Conservation (phyloP, 2,329 filamentous ascomycete genomes). For the Xylaria sp. region DNA sequence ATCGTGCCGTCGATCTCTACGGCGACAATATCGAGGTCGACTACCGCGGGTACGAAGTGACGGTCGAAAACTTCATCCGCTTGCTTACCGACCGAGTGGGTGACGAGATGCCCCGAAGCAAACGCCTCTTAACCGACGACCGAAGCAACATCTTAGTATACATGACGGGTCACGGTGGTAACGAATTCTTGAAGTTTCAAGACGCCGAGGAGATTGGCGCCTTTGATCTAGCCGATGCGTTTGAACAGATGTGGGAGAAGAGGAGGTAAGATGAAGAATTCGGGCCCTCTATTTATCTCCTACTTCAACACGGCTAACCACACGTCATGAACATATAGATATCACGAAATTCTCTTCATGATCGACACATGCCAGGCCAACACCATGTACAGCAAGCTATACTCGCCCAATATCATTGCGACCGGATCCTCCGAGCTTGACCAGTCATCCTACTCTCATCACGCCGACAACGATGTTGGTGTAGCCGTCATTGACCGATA, state of each 20-base stretch:
- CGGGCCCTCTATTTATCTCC: neutral
- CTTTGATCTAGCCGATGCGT: constrained; percentile 95
- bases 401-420: constrained; percentile 97
- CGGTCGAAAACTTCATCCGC: constrained; percentile 98
- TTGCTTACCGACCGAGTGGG: constrained; percentile 93
- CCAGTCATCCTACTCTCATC: constrained; percentile 96
- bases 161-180: constrained; percentile 98
- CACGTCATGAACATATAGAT: constrained; percentile 60
- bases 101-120: constrained; percentile 93
- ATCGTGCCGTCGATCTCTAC: constrained; percentile 94
- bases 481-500: constrained; percentile 98
- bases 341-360: constrained; percentile 99
- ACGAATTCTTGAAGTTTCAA: constrained; percentile 98
- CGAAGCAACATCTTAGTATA: constrained; percentile 97
- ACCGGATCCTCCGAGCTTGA: constrained; percentile 97
- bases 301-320: constrained; percentile 7
- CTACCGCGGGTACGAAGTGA: constrained; percentile 97
- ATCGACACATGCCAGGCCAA: constrained; percentile 99
- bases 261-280: constrained; percentile 69
- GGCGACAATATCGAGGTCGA: constrained; percentile 99
- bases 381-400: constrained; percentile 98
- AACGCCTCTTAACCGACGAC: constrained; percentile 92
- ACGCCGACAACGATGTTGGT: constrained; percentile 97
- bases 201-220: constrained; percentile 97
- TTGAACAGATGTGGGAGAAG: constrained; percentile 99